phyloP scores from a whole-genome alignment of 352 stramenopile species.

The Phytophthora hibernalis region DNA sequence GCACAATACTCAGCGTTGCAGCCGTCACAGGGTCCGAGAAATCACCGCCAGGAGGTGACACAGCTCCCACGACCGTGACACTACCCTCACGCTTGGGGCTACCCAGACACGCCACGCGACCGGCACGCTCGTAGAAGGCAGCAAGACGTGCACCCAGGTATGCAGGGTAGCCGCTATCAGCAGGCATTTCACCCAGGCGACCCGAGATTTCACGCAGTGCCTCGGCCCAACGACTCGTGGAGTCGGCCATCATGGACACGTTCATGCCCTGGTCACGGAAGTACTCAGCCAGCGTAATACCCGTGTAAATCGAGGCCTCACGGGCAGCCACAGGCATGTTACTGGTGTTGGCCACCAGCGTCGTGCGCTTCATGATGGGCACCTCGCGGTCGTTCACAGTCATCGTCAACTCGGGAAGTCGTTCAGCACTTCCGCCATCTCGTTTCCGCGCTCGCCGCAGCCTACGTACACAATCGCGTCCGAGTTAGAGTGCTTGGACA shows the following conservation, averaged over 20 bases:
- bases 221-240: slow-evolving; percentile 99
- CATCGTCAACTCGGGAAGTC: slow-evolving; percentile 99
- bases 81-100: slow-evolving; percentile 97
- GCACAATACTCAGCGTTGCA: slow-evolving; percentile 99
- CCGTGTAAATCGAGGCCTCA: slow-evolving; percentile 99
- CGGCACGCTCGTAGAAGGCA: slow-evolving; percentile 99
- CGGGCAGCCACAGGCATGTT: slow-evolving; percentile 99
- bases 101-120: slow-evolving; percentile 97
- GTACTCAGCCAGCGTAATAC: slow-evolving; percentile 99
- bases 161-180: slow-evolving; percentile 96
- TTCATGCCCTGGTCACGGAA: slow-evolving; percentile 99
- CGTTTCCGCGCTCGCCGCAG: slow-evolving; percentile 99
- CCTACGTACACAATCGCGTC: slow-evolving; percentile 99
- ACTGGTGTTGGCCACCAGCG: slow-evolving; percentile 99
- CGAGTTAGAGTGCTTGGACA: slow-evolving; percentile 99
- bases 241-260: slow-evolving; percentile 99
- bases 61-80: slow-evolving; percentile 99
- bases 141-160: slow-evolving; percentile 99
- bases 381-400: slow-evolving; percentile 97
- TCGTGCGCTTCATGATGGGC: slow-evolving; percentile 99
- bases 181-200: slow-evolving; percentile 99
- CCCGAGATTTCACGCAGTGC: slow-evolving; percentile 99
- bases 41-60: slow-evolving; percentile 98
- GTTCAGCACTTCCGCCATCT: slow-evolving; percentile 99
- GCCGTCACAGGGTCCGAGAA: slow-evolving; percentile 99